phyloP scores from a whole-genome alignment of 768 basidiomycete genomes.

The Lyophyllum decastes region DNA sequence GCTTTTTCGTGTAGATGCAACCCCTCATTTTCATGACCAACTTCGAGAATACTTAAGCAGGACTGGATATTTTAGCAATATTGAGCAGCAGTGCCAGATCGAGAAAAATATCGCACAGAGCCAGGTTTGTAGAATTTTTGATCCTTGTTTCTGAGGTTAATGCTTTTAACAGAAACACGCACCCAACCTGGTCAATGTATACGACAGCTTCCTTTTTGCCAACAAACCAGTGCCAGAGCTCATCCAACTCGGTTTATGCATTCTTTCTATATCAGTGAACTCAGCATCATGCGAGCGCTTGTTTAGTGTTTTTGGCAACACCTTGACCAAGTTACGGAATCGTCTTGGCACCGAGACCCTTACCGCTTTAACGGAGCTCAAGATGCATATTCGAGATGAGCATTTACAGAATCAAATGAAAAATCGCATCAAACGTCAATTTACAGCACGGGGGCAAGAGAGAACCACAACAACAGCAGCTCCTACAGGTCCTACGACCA shows the following conservation, averaged over 20 bases:
- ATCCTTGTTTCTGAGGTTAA: no score
- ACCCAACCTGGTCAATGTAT: no score
- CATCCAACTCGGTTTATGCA: constrained; percentile 17
- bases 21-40: no score
- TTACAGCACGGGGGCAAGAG: background rate
- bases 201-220: no score
- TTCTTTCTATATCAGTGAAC: constrained; percentile 27
- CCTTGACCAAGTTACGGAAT: constrained; percentile 26
- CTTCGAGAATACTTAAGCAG: constrained; percentile 3
- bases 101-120: constrained; percentile 2
- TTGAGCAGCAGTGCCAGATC: background rate
- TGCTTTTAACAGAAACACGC: no score
- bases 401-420: constrained; percentile 4
- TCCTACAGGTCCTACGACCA: background rate
- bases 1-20: no score
- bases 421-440: constrained; percentile 2
- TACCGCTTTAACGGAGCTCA: constrained; percentile 24
- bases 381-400: constrained; percentile 30
- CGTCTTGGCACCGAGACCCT: constrained; percentile 21
- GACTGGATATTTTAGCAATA: constrained; percentile 1
- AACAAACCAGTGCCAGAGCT: background rate
- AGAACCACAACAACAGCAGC: background rate
- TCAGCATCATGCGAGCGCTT: constrained; percentile 32
- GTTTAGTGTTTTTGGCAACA: constrained; percentile 31
- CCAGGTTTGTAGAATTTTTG: background rate